These are phyloP conservation scores for Helichrysum umbraculigerum DNA, from an alignment of 129 eudicot genomes.

Conservation along the genomic window DNA sequence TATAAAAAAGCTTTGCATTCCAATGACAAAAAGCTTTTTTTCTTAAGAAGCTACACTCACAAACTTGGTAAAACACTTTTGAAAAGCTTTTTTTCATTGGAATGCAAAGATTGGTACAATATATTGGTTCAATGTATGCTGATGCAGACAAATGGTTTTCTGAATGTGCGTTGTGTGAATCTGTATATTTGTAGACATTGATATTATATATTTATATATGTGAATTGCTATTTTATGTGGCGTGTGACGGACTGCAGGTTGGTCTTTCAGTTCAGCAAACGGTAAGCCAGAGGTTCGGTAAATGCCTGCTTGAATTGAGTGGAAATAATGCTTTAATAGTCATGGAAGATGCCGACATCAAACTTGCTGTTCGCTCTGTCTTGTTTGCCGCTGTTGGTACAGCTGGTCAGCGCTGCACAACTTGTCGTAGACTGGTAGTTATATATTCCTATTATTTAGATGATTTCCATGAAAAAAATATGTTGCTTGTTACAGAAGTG, in stretches of 20 bases:
- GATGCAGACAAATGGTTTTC: too few species aligned
- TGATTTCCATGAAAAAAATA: neutral
- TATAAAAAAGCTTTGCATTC: neutral
- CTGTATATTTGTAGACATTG: neutral
- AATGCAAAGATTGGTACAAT: neutral
- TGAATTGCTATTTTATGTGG: conserved; percentile 4
- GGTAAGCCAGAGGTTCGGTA: conserved; percentile 84
- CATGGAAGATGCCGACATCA: conserved; percentile 93
- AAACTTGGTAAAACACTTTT: neutral
- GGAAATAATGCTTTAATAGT: conserved; percentile 92
- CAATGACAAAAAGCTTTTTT: too few species aligned
- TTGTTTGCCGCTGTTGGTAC: conserved; percentile 99
- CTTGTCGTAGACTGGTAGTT: conserved; percentile 94
- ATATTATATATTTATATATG: neutral
- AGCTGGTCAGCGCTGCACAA: conserved; percentile 98
- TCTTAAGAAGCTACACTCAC: neutral
- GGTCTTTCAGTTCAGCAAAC: conserved; percentile 90
- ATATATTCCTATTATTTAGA: neutral
- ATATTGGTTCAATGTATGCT: too few species aligned
- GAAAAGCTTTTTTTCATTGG: neutral
- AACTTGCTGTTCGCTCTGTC: conserved; percentile 90
- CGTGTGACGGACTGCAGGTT: conserved; percentile 47
- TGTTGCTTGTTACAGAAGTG: neutral
- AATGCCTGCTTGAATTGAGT: conserved; percentile 92
- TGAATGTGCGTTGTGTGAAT: neutral